phyloP scores from a whole-genome alignment of 2,329 filamentous ascomycete genomes.

The Fusarium verticillioides region DNA sequence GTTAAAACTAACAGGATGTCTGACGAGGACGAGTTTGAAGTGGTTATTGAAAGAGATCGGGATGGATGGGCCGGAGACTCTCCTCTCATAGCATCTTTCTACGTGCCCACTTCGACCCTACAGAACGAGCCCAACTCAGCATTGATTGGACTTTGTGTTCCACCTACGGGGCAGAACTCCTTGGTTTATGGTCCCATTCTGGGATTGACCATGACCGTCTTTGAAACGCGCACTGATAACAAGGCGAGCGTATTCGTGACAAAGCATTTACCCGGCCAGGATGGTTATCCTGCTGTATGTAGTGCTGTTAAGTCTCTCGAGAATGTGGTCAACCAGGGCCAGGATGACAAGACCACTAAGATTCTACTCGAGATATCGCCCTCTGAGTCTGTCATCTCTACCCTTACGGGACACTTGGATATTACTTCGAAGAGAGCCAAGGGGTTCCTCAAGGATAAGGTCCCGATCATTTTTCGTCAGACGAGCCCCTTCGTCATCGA shows the following conservation, averaged over 20 bases:
- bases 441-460: slow-evolving; percentile 52
- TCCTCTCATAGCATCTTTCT: slow-evolving; percentile 55
- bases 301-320: slow-evolving; percentile 38
- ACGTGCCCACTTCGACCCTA: slow-evolving; percentile 51
- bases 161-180: slow-evolving; percentile 40
- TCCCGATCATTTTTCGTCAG: slow-evolving; percentile 52
- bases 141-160: slow-evolving; percentile 49
- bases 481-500: slow-evolving; percentile 54
- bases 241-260: slow-evolving; percentile 50
- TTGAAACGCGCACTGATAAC: slow-evolving; percentile 47
- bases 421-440: slow-evolving; percentile 51
- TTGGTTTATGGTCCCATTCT: slow-evolving; percentile 41
- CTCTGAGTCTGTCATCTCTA: slow-evolving; percentile 45
- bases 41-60: slow-evolving; percentile 50
- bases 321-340: slow-evolving; percentile 23
- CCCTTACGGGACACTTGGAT: slow-evolving; percentile 54
- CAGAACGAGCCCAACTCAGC: slow-evolving; percentile 48
- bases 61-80: slow-evolving; percentile 52
- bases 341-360: slow-evolving; percentile 35
- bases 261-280: slow-evolving; percentile 51
- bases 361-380: slow-evolving; percentile 48
- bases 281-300: slow-evolving; percentile 42
- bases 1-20: slow-evolving; percentile 42
- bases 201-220: slow-evolving; percentile 46
- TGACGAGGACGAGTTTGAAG: slow-evolving; percentile 46